phyloP scores from a whole-genome alignment of 257 asterid genomes.

The Rubia yunnanensis region DNA sequence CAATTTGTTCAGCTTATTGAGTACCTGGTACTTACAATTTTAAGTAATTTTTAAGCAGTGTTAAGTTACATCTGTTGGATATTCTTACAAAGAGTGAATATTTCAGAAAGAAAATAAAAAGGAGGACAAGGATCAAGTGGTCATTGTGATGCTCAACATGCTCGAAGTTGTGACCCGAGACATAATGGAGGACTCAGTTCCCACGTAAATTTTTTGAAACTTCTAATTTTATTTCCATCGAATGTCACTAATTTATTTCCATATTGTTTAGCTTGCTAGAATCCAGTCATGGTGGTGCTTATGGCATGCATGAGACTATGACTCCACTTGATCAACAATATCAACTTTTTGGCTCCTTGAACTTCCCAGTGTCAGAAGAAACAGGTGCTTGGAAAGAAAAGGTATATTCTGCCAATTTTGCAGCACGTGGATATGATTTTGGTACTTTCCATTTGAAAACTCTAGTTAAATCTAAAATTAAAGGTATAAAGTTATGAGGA shows the following conservation, averaged over 20 bases:
- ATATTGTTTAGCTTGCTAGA: constrained; percentile 50
- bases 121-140: constrained; percentile 85
- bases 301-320: constrained; percentile 61
- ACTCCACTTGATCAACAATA: constrained; percentile 55
- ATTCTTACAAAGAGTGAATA: background rate
- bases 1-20: constrained; percentile 84
- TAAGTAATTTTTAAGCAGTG: background rate
- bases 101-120: constrained; percentile 66
- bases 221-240: constrained; percentile 4
- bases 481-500: background rate
- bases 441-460: background rate
- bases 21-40: constrained; percentile 48
- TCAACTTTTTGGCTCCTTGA: constrained; percentile 52
- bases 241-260: constrained; percentile 14
- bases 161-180: constrained; percentile 93
- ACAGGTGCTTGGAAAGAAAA: constrained; percentile 93
- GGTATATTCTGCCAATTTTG: constrained; percentile 31
- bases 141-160: constrained; percentile 87
- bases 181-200: constrained; percentile 77
- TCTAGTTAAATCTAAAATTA: background rate
- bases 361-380: constrained; percentile 79
- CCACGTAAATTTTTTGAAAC: constrained; percentile 37
- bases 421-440: background rate
- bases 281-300: constrained; percentile 69
- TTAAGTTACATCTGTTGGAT: background rate